A percentile compares a stretch with the other conserved stretches of the same genome.
Evolutionary conservation across 2,329 filamentous ascomycete genomes (phyloP).

Genomic region (Parastagonospora nodorum): DNA sequence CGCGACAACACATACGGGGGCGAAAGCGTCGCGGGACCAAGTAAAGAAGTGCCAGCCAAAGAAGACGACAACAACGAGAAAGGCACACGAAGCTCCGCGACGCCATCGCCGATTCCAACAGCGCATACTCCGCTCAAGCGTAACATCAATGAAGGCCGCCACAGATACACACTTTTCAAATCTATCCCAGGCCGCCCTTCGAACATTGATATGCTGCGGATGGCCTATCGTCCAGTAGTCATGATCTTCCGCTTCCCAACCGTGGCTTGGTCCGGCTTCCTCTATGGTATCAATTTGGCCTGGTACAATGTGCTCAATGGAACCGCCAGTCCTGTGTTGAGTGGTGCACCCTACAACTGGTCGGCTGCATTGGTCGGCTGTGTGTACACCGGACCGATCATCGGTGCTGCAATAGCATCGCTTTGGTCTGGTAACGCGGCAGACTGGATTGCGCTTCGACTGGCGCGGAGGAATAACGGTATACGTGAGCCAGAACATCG

Average conservation of each 20-base stretch:
- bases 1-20: neutral
- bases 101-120: neutral
- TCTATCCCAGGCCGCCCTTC: neutral
- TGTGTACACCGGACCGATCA: neutral
- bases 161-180: neutral
- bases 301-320: constrained; percentile 16
- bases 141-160: neutral
- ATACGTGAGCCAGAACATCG: constrained; percentile 45
- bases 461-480: constrained; percentile 41
- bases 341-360: constrained; percentile 6
- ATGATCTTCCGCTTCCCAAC: constrained; percentile 1
- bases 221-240: neutral
- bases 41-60: neutral
- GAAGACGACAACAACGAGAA: neutral
- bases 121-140: neutral
- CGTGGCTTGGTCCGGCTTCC: neutral
- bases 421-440: neutral
- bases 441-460: constrained; percentile 10
- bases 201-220: neutral
- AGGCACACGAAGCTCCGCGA: neutral
- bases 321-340: constrained; percentile 4
- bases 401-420: constrained; percentile 2
- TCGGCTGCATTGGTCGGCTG: neutral
- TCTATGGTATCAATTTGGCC: constrained; percentile 7
- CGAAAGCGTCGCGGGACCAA: neutral